Conservation (phyloP, 108 stramenopile genomes). For the Pseudonitzschia delicatissima region DNA sequence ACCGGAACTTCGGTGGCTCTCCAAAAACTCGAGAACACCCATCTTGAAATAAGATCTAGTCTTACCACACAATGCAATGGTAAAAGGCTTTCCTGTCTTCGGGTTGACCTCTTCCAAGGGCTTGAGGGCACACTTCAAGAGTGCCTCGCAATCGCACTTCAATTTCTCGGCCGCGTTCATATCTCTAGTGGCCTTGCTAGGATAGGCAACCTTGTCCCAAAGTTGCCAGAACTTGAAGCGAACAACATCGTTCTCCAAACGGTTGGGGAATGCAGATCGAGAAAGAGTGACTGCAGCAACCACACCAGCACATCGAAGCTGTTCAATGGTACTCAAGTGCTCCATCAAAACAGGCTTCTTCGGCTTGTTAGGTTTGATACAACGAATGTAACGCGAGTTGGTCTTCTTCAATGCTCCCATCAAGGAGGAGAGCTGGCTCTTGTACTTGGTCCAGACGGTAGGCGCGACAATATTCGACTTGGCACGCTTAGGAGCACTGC, state of each 20-base stretch:
- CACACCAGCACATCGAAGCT: conserved; percentile 94
- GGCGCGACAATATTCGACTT: conserved; percentile 60
- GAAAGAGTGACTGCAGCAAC: conserved; percentile 89
- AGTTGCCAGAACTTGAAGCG: conserved; percentile 63
- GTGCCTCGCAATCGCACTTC: conserved; percentile 38
- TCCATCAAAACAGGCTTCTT: conserved; percentile 81
- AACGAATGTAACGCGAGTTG: conserved; percentile 80
- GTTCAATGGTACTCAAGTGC: conserved; percentile 78
- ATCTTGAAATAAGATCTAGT: conserved; percentile 84
- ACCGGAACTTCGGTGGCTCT: conserved; percentile 47
- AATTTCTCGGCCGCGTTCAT: conserved; percentile 28
- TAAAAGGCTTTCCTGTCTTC: conserved; percentile 47
- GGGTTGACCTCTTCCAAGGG: conserved; percentile 32
- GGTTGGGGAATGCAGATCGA: conserved; percentile 93
- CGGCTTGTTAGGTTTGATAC: conserved; percentile 83
- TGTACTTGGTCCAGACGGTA: conserved; percentile 82
- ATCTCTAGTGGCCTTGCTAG: conserved; percentile 33
- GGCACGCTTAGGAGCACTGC: conserved; percentile 35
- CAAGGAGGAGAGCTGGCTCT: conserved; percentile 67
- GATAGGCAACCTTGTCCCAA: conserved; percentile 36
- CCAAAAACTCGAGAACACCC: conserved; percentile 80
- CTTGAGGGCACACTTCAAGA: conserved; percentile 34
- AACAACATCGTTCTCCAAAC: conserved; percentile 75
- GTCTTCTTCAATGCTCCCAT: conserved; percentile 68
- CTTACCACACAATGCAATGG: conserved; percentile 68